Evolutionary conservation across 306 rosid genomes (phyloP).

Genomic region (Cicer arietinum): DNA sequence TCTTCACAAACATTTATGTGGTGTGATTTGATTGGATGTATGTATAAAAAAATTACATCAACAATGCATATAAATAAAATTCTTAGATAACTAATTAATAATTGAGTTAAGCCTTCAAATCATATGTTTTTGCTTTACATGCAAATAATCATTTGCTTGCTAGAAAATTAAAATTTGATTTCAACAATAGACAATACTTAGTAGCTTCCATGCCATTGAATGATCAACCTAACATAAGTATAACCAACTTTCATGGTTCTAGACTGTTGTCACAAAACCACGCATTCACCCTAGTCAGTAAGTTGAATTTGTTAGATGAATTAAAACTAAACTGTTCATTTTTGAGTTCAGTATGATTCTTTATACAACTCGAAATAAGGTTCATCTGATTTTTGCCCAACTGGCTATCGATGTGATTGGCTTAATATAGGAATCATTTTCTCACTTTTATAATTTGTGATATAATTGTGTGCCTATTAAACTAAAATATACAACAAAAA

Average conservation of each 20-base stretch:
- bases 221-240: not conserved
- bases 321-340: not conserved
- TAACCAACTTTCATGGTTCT: not conserved
- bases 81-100: not conserved
- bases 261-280: no score
- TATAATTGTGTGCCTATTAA: not conserved
- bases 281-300: not conserved
- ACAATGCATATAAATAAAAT: no score
- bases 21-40: no score
- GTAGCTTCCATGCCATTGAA: not conserved
- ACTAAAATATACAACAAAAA: conserved; percentile 29
- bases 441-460: not conserved
- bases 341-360: not conserved
- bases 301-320: not conserved
- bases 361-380: not conserved
- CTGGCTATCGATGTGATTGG: not conserved
- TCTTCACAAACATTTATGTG: no score
- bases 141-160: not conserved
- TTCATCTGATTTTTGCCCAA: not conserved
- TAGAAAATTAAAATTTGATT: conserved; percentile 12
- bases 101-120: conserved; percentile 1
- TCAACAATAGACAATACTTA: not conserved
- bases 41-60: no score
- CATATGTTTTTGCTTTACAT: not conserved
- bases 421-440: no score